Evolutionary conservation across 345 rosid species (phyloP).

Genomic region (Zanthoxylum bungeanum): DNA sequence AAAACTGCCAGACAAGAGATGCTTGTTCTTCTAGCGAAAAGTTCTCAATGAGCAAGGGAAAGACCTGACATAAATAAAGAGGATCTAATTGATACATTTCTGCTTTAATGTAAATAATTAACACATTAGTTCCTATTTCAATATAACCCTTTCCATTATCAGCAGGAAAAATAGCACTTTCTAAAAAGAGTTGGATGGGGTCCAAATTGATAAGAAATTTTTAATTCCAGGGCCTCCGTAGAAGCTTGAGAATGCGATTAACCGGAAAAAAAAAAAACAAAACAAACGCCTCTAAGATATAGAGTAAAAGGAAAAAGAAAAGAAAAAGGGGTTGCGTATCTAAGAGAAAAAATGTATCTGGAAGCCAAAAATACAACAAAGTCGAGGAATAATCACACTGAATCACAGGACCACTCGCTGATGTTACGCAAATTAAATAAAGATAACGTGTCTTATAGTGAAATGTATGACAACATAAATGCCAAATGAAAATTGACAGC

Average conservation of each 20-base stretch:
- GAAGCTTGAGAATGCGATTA: not conserved
- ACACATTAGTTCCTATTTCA: not conserved
- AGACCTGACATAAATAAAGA: constrained; percentile 42
- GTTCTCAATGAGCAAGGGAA: constrained; percentile 58
- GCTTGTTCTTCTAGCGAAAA: constrained; percentile 67
- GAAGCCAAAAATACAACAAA: not conserved
- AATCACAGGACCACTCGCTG: not conserved
- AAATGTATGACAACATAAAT: not conserved
- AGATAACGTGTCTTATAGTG: not conserved
- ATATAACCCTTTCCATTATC: not conserved
- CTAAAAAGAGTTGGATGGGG: not conserved
- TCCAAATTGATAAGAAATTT: not conserved
- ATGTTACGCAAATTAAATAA: not conserved
- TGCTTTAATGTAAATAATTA: not conserved
- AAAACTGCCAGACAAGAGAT: constrained; percentile 63
- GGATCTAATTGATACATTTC: constrained; percentile 10
- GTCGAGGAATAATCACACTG: not conserved
- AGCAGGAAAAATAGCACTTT: not conserved
- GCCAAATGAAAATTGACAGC: not conserved
- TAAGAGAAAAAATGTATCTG: not conserved
- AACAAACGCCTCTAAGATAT: not conserved
- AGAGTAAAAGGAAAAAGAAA: not conserved
- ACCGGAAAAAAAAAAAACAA: not conserved
- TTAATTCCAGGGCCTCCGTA: not conserved
- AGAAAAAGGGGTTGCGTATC: not conserved